phyloP scores from a whole-genome alignment of 192 early-diverging fungal genomes.

The Entrophospora sp. region DNA sequence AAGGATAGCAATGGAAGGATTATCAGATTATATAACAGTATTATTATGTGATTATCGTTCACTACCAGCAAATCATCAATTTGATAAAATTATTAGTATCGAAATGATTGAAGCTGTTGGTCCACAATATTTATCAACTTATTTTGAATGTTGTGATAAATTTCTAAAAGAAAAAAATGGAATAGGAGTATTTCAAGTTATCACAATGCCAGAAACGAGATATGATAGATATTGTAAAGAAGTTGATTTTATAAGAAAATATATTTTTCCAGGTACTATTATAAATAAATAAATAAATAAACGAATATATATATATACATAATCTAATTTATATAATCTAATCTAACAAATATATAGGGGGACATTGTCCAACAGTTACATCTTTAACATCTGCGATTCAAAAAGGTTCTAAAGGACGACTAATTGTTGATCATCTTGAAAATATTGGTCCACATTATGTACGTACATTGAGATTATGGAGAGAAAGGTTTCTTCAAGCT shows the following conservation, averaged over 20 bases:
- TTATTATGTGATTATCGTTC: slow-evolving; percentile 61
- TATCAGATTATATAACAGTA: slow-evolving; percentile 46
- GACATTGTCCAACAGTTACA: slow-evolving; percentile 59
- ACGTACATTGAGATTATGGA: slow-evolving; percentile 59
- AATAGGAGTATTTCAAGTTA: slow-evolving; percentile 52
- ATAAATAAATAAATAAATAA: slow-evolving; percentile 30
- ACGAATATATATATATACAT: slow-evolving; percentile 69
- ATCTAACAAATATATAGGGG: slow-evolving; percentile 13
- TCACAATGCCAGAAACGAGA: slow-evolving; percentile 61
- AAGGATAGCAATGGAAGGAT: slow-evolving; percentile 47
- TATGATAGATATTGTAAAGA: slow-evolving; percentile 46
- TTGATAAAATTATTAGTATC: slow-evolving; percentile 60
- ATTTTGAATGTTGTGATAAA: slow-evolving; percentile 49
- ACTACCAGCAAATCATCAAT: slow-evolving; percentile 45
- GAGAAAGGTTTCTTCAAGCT: slow-evolving; percentile 48
- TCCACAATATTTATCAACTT: slow-evolving; percentile 49
- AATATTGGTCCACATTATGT: slow-evolving; percentile 68
- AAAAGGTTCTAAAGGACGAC: slow-evolving; percentile 40
- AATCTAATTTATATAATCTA: neutral
- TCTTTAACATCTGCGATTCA: slow-evolving; percentile 42
- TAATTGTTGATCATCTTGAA: slow-evolving; percentile 47
- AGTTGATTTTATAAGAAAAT: slow-evolving; percentile 64
- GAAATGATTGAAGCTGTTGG: slow-evolving; percentile 78
- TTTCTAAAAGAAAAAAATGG: slow-evolving; percentile 49
- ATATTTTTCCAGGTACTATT: slow-evolving; percentile 60